A percentile compares a stretch with the other conserved stretches of the same genome.
These are phyloP conservation scores for Dioscorea zingiberensis DNA, from an alignment of 106 monocot species.

Conservation along the genomic window DNA sequence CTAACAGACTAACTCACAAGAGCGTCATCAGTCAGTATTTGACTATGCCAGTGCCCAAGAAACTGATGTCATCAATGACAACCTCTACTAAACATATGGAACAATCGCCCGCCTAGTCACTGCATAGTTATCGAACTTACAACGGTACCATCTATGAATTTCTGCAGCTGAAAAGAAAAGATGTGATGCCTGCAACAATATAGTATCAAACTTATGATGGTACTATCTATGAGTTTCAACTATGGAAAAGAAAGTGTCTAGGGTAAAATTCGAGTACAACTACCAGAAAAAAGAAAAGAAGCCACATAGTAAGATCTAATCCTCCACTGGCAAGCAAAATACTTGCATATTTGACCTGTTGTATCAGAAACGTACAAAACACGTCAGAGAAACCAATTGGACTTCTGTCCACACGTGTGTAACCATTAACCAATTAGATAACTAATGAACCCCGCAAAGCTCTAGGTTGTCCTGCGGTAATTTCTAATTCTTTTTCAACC, in stretches of 20 bases:
- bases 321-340: slow-evolving; percentile 75
- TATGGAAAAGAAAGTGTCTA: not conserved
- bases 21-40: no score
- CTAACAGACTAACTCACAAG: no score
- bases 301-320: slow-evolving; percentile 59
- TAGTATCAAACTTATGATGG: no score
- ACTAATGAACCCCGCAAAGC: not conserved
- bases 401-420: not conserved
- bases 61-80: no score
- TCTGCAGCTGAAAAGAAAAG: slow-evolving; percentile 71
- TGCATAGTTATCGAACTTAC: slow-evolving; percentile 78
- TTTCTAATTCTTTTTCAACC: not conserved
- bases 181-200: slow-evolving; percentile 58
- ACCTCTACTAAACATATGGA: slow-evolving; percentile 56
- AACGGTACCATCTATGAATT: slow-evolving; percentile 79
- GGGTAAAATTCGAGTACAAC: not conserved
- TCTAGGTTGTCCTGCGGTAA: not conserved
- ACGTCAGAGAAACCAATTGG: not conserved
- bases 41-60: no score
- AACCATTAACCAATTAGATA: not conserved
- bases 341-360: slow-evolving; percentile 80
- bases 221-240: no score
- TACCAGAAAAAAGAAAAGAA: slow-evolving; percentile 86
- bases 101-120: slow-evolving; percentile 48
- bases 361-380: not conserved